Base-by-base conservation (phyloP, 2,329 filamentous ascomycete genomes). In the Colletotrichum neosansevieriae region DNA sequence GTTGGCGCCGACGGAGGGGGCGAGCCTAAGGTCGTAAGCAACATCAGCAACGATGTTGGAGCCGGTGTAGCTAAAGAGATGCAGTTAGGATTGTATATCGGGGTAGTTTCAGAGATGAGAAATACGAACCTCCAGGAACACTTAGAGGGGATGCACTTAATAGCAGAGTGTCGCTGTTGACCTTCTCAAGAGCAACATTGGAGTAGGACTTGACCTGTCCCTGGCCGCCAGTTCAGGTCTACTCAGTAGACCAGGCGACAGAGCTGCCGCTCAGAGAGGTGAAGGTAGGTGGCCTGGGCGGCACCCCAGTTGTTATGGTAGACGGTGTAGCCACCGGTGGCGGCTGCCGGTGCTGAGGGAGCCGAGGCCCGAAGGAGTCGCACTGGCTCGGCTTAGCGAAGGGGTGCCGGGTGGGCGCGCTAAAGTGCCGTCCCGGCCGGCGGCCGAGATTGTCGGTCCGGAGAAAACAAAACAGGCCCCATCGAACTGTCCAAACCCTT, bases 1-100 rank as follows among this genome's bases (percentile, higher is more conserved):
- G 57, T 80, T 82, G 34, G 74, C 76, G 6, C 83, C 78, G n/a
- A 80, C 79, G 42, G 82, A 80, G 24, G 76, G 76, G 12, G 79
- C 78, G 44, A 86, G 86, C 79, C 89, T 90, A 58, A 89, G 76
- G 73, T 89, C 86, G 75, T 88, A 89, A 21, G 86, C 80, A 12
- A 90, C 87, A 73, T 89, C 81, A 50, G 85, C 85, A 45, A 87
- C 78, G 56, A 89, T 73, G 65, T 75, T 74, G 53, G 77, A 78
- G 70, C 84, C 85, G 4, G 79, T 80, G 76, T 88, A 87, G 59
- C 71, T 73, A 5, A 1, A 0, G 21, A 0, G 19, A 5, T 1
- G 1, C 9, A 11, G 60, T 68, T 15, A 61, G 38, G 13, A 4
- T 6, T 0, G 6, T 0, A 1, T 0, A 0, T 13, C 2, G 6